These are phyloP conservation scores for Trametes maxima DNA, from an alignment of 768 basidiomycete genomes.

Conservation along the genomic window DNA sequence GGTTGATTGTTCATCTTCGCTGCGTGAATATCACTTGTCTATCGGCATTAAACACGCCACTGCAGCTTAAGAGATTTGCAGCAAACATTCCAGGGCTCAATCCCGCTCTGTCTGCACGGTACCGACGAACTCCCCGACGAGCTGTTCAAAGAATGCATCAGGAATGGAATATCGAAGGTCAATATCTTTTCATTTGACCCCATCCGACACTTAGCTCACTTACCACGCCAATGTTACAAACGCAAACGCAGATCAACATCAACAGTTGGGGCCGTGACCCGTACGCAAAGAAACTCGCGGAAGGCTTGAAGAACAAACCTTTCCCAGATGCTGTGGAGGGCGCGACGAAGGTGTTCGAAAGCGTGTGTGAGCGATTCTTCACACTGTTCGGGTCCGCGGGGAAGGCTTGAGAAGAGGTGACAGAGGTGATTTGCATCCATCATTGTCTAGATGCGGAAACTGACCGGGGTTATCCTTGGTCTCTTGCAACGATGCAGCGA, in stretches of 20 bases:
- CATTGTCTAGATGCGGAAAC: not conserved
- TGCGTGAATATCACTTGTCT: not conserved
- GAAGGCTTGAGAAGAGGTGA: conserved; percentile 33
- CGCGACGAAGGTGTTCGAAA: conserved; percentile 45
- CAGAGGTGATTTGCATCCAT: not conserved
- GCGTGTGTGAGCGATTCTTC: conserved; percentile 45
- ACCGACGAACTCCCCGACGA: conserved; percentile 48
- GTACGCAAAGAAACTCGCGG: conserved; percentile 41
- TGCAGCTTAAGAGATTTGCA: conserved; percentile 42
- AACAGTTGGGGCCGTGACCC: conserved; percentile 51
- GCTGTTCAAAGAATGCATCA: conserved; percentile 48
- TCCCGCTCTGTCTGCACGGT: conserved; percentile 48
- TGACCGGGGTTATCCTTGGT: not conserved
- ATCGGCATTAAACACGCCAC: not conserved
- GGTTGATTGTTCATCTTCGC: conserved; percentile 3
- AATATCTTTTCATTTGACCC: not conserved
- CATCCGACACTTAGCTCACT: too few species aligned
- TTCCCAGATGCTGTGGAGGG: conserved; percentile 50
- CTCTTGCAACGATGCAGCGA: not conserved
- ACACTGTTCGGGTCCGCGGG: conserved; percentile 44
- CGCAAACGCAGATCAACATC: conserved; percentile 39
- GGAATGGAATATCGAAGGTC: conserved; percentile 47
- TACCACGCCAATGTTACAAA: too few species aligned
- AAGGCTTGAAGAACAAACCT: conserved; percentile 37
- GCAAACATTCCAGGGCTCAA: conserved; percentile 36